Evolutionary conservation across 495 filamentous ascomycete species (phyloP), one percentile per base, ranked within the genome.

Genomic region (Elasticomyces elasticus): DNA sequence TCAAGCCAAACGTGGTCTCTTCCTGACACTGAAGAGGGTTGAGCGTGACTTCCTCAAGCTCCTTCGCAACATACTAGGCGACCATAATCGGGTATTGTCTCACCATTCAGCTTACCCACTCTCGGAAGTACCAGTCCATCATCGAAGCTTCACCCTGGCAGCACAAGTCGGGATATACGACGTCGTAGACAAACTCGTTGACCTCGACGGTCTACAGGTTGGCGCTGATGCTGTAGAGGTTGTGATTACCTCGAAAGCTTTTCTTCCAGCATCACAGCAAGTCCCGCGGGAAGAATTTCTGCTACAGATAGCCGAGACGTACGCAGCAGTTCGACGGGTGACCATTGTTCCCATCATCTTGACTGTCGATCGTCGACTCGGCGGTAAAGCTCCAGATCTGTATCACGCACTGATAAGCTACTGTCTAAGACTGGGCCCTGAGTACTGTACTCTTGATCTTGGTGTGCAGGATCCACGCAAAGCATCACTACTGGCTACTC

Each of bases 11-110:
- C 68, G 71, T 2, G 43, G 26, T 5, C 76, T 79, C 17, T 84
- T 83, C 33, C 80, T 86, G 49, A 86, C 80, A 43, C 67, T 92
- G 19, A 84, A 89, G 53, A 72, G 79, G 41, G 84, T 78, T 20
- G 86, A 87, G 59, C 78, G 85, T 56, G 83, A 87, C 54, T 86
- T 90, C 59, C 80, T 82, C 0, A 75, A 73, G 11, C 84, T 89
- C 54, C 74, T 90, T 1, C 49, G 54, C 5, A 79, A 81, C 45
- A 78, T 84, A 51, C 70, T 86, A 37, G 79, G 79, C 4, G 79
- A 80, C 0, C 69, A 74, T 41, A 73, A 77, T 37, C 68, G 76
- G 1, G 73, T 68, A 22, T 24, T 65, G 77, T 54, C 73, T 75
- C 19, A 79, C 76, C 64, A 74, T 22, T 85, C 83, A 35, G 81